Percentiles rank a stretch among this genome's conserved stretches.
These are phyloP conservation scores for Pittosporum tobira DNA, from an alignment of 129 eudicot species.

Conservation along the genomic window DNA sequence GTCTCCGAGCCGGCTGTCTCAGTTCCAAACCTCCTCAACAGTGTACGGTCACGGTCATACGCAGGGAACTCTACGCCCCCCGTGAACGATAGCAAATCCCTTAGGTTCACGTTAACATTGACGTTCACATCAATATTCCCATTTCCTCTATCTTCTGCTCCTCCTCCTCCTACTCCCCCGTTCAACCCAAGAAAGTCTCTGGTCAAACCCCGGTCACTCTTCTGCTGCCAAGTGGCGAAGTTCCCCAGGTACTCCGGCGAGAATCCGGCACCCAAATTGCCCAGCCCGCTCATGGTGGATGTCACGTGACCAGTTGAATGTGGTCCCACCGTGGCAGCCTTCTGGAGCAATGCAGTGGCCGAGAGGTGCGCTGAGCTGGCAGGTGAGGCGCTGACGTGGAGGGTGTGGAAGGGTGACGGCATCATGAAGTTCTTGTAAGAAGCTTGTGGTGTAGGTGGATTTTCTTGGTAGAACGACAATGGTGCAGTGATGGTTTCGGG, in stretches of 20 bases:
- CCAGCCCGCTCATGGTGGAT: conserved; percentile 38
- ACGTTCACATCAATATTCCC: conserved; percentile 21
- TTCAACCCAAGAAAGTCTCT: conserved; percentile 85
- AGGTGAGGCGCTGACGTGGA: conserved; percentile 10
- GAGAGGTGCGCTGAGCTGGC: conserved; percentile 42
- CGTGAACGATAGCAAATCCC: conserved; percentile 49
- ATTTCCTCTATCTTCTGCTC: neutral
- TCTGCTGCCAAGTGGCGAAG: conserved; percentile 42
- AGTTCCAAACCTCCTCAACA: conserved; percentile 30
- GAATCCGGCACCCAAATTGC: conserved; percentile 21
- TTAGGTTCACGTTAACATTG: conserved; percentile 31
- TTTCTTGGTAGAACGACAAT: conserved; percentile 30
- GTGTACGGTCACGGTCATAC: conserved; percentile 30
- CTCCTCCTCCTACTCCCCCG: conserved; percentile 21
- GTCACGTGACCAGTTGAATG: conserved; percentile 35
- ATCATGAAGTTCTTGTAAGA: conserved; percentile 8
- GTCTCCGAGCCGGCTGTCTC: conserved; percentile 43
- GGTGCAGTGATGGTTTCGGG: conserved; percentile 35
- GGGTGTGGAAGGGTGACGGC: conserved; percentile 17
- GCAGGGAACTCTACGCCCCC: conserved; percentile 49
- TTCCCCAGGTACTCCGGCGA: conserved; percentile 28
- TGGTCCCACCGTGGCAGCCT: conserved; percentile 59
- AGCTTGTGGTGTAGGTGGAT: neutral
- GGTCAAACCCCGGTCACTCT: conserved; percentile 41
- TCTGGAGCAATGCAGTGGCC: conserved; percentile 84